Base-by-base conservation (phyloP, 2,329 filamentous ascomycete genomes). In the Trichoderma cornu-damae region DNA sequence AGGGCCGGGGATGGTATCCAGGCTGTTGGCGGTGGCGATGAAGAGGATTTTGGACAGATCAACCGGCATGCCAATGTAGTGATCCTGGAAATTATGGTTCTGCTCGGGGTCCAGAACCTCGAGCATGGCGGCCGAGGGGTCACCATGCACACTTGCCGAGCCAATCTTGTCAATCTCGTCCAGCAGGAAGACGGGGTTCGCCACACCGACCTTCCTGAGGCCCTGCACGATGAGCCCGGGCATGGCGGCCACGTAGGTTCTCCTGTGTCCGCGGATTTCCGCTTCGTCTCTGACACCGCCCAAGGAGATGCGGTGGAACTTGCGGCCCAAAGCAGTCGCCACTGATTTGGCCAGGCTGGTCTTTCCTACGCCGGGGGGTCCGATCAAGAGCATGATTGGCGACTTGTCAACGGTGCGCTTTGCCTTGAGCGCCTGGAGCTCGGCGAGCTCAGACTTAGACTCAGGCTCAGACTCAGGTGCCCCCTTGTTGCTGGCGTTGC, bases 231-330 rank as follows among this genome's bases (percentile, higher is more conserved):
- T 88, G 56, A 97, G 79, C 54, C 94, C 94, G 8, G 94, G 94
- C 93, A 99, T 96, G n/a, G 94, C 94, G 20, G 94, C 94, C 59
- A 99, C 94, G 68, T 99, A 99, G 0, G 94, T 99, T 64, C 94
- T 82, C 57, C 94, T 83, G 72, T 99, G 94, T 8, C 94, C 94
- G 59, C 94, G 84, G 60, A 99, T 97, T 74, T 99, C 94, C 14
- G 94, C 94, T 72, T 99, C 94, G 67, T 99, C 94, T 55, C 94
- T 82, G 3, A 99, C 93, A 64, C 94, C 94, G 60, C 94, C 94
- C 3, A 99, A 85, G 3, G 94, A 97, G 65, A 99, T 96, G 44
- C 94, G 86, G 72, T 99, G 93, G 72, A 99, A 99, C 71, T 96
- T 96, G 62, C 94, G 86, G 14, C 93, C 93, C 9, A 99, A 80